Percentiles rank a stretch among this genome's conserved stretches.
Conservation (phyloP, 306 rosid species). For the Hippophae gyantsensis region DNA sequence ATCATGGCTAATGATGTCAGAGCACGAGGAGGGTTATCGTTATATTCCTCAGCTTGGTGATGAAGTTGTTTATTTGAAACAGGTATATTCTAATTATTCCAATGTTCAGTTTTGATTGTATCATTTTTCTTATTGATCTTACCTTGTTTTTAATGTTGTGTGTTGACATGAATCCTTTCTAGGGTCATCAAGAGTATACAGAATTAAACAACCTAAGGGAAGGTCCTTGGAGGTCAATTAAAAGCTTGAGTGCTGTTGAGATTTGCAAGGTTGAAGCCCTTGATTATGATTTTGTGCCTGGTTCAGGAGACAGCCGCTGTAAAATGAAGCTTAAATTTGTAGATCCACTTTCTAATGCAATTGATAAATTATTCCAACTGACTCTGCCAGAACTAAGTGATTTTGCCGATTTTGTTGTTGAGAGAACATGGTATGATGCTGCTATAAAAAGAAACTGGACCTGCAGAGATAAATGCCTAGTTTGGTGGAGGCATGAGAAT, state of each 20-base stretch:
- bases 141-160: constrained; percentile 17
- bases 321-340: constrained; percentile 51
- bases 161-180: constrained; percentile 16
- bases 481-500: constrained; percentile 67
- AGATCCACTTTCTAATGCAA: constrained; percentile 43
- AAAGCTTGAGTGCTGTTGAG: constrained; percentile 41
- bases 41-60: constrained; percentile 89
- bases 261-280: constrained; percentile 66
- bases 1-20: constrained; percentile 67
- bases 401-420: constrained; percentile 73
- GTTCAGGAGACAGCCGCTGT: constrained; percentile 85
- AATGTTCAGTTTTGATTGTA: constrained; percentile 3
- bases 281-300: constrained; percentile 46
- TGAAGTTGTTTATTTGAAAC: constrained; percentile 76
- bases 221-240: constrained; percentile 42
- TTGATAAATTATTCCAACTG: constrained; percentile 37
- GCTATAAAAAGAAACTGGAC: constrained; percentile 63
- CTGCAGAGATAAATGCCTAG: constrained; percentile 52
- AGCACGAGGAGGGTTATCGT: constrained; percentile 57
- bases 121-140: constrained; percentile 14
- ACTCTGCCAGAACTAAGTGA: constrained; percentile 60
- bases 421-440: constrained; percentile 67
- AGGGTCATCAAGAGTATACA: constrained; percentile 75
- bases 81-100: constrained; percentile 32
- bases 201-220: constrained; percentile 17